These are phyloP conservation scores for Durusdinium trenchii DNA, from an alignment of 73 alveolate species.

Conservation along the genomic window DNA sequence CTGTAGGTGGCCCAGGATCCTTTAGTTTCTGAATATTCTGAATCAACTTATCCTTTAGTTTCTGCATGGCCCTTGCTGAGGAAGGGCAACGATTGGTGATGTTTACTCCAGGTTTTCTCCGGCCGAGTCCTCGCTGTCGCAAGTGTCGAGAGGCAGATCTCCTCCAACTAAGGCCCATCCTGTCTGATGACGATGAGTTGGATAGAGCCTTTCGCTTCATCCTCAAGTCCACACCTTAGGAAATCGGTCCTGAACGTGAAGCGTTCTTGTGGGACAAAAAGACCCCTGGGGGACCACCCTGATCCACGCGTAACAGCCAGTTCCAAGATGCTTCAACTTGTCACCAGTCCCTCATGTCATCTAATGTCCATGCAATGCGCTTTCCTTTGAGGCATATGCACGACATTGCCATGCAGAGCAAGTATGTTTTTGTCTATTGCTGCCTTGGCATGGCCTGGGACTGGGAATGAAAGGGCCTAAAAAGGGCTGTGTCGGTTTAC, in stretches of 20 bases:
- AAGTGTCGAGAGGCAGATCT: not conserved
- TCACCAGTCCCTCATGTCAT: too few relatives aligned
- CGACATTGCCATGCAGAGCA: constrained; percentile 79
- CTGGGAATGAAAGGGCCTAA: too few relatives aligned
- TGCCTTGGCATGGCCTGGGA: constrained; percentile 75
- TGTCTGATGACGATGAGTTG: constrained; percentile 68
- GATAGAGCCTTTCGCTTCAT: constrained; percentile 81
- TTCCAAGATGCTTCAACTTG: too few relatives aligned
- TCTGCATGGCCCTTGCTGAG: not conserved
- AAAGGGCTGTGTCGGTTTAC: too few relatives aligned
- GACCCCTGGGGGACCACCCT: too few relatives aligned
- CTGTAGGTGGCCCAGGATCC: not conserved
- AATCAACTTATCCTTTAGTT: not conserved
- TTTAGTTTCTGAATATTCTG: not conserved
- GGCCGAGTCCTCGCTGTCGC: not conserved
- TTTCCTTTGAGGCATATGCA: constrained; percentile 80
- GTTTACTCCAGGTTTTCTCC: constrained; percentile 79
- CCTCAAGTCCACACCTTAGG: not conserved
- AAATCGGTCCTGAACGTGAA: too few relatives aligned
- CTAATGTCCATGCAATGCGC: too few relatives aligned
- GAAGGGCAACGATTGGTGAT: constrained; percentile 77
- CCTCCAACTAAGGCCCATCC: constrained; percentile 9
- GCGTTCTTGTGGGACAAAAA: too few relatives aligned
- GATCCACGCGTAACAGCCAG: too few relatives aligned
- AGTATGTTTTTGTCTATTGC: constrained; percentile 85